Conservation (phyloP, 768 basidiomycete species). For the Lenzites betulinus region DNA sequence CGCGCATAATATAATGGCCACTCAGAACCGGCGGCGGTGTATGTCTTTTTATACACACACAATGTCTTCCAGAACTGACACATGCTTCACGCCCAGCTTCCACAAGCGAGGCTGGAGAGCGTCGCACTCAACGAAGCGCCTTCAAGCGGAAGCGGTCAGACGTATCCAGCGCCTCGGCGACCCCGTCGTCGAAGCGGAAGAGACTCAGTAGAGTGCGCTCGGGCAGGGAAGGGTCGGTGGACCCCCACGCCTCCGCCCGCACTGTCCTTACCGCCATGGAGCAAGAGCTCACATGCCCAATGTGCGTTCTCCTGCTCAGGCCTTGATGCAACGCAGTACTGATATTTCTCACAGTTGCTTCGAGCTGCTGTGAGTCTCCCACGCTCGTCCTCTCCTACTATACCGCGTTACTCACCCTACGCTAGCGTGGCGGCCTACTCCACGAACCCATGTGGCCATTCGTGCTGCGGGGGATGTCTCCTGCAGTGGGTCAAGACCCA, state of each 20-base stretch:
- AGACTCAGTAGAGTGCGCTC: slow-evolving; percentile 47
- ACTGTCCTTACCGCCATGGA: slow-evolving; percentile 51
- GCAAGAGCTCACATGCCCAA: slow-evolving; percentile 68
- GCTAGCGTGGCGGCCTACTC: slow-evolving; percentile 61
- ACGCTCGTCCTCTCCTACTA: not conserved
- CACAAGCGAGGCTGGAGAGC: not conserved
- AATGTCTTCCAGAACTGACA: too few species aligned
- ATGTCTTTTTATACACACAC: too few species aligned
- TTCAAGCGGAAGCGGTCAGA: slow-evolving; percentile 10
- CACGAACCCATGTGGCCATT: slow-evolving; percentile 75
- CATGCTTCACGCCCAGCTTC: too few species aligned
- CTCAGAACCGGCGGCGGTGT: too few species aligned
- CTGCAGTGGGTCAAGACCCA: slow-evolving; percentile 51
- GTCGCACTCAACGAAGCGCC: not conserved
- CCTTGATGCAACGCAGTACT: not conserved
- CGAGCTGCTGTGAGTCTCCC: slow-evolving; percentile 60
- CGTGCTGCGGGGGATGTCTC: slow-evolving; percentile 68
- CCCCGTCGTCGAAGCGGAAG: slow-evolving; percentile 12
- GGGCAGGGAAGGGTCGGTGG: slow-evolving; percentile 28
- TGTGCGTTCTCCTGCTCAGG: slow-evolving; percentile 48
- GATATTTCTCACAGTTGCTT: slow-evolving; percentile 51
- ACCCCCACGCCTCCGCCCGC: slow-evolving; percentile 25
- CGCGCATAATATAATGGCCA: too few species aligned
- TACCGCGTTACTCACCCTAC: not conserved
- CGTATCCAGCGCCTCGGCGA: not conserved